Conservation (phyloP, 2,329 filamentous ascomycete genomes). For the Plenodomus lindquistii region DNA sequence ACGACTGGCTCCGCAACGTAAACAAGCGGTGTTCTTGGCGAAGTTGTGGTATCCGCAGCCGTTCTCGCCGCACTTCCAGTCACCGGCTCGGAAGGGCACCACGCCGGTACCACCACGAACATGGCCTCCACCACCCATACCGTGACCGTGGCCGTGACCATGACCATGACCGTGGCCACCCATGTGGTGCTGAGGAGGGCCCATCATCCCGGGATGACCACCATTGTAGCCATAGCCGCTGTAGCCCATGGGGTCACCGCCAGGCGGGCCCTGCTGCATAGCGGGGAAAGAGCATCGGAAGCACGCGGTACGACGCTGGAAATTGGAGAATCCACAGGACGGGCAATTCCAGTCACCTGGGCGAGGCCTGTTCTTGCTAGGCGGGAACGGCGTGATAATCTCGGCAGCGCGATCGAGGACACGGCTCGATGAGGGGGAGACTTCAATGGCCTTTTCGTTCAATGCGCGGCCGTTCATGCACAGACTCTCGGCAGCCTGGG, state of each 20-base stretch:
- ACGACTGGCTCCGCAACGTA: constrained; percentile 92
- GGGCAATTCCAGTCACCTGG: constrained; percentile 99
- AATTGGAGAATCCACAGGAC: constrained; percentile 98
- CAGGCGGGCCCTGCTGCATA: constrained; percentile 73
- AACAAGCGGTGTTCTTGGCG: constrained; percentile 97
- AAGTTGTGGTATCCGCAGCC: constrained; percentile 99
- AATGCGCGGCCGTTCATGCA: constrained; percentile 99
- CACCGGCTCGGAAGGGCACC: constrained; percentile 95
- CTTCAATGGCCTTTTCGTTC: constrained; percentile 98
- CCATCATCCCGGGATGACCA: constrained; percentile 65
- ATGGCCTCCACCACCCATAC: constrained; percentile 56
- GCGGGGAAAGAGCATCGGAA: constrained; percentile 99
- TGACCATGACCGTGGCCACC: constrained; percentile 53
- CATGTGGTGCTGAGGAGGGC: constrained; percentile 68
- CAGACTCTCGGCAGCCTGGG: constrained; percentile 88
- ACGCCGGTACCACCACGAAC: constrained; percentile 76
- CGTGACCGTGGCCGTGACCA: constrained; percentile 51
- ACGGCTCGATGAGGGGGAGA: constrained; percentile 94
- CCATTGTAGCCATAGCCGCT: constrained; percentile 43
- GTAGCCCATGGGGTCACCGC: constrained; percentile 71
- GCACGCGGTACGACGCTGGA: constrained; percentile 96
- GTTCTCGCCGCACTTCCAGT: constrained; percentile 98
- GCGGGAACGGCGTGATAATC: constrained; percentile 95
- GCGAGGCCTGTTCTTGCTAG: constrained; percentile 95
- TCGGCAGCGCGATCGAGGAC: constrained; percentile 94